Evolutionary conservation across 78 protist species (phyloP).

Genomic region (slime mould (Dictyostelium discoideum)): dicty_2.7 NC_007088.5:2318501-2319000

Average conservation of each 20-base stretch:
- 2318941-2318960: not conserved
- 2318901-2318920: not conserved
- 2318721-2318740: not conserved
- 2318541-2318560: not conserved
- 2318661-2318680: not conserved
- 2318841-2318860: not conserved
- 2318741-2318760: not conserved
- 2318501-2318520: not conserved
- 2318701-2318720: not conserved
- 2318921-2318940: not conserved
- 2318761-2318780: not conserved
- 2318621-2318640: not conserved
- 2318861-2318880: not conserved
- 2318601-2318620: not conserved
- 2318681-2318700: not conserved
- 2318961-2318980: slow-evolving; percentile 29
- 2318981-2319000: slow-evolving; percentile 31
- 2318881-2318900: not conserved
- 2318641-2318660: not conserved
- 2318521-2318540: not conserved
- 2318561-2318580: not conserved
- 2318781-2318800: not conserved
- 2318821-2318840: not conserved
- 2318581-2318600: not conserved
- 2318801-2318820: not conserved